Conservation (phyloP, 148 eudicot genomes). For the Rhododendron griersonianum region DNA sequence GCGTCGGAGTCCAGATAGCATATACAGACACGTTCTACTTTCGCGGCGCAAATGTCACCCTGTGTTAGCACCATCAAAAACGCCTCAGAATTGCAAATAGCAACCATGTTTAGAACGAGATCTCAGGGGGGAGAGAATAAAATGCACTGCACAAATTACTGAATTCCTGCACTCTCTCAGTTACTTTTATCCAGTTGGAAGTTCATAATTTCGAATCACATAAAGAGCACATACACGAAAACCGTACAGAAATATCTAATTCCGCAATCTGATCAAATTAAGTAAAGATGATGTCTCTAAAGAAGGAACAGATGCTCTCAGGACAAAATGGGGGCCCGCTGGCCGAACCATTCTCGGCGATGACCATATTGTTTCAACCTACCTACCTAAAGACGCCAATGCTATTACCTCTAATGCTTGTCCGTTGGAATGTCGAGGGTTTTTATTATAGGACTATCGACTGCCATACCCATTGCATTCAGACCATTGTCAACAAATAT, state of each 20-base stretch:
- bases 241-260: neutral
- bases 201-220: neutral
- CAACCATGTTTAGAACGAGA: neutral
- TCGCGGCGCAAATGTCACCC: neutral
- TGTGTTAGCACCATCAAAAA: neutral
- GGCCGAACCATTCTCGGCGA: neutral
- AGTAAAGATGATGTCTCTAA: neutral
- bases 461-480: slow-evolving; percentile 95
- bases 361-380: neutral
- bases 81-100: neutral
- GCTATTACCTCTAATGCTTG: slow-evolving; percentile 27
- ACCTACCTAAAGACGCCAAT: neutral
- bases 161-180: neutral
- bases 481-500: slow-evolving; percentile 92
- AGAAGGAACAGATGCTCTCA: neutral
- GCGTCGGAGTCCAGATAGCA: too few species aligned
- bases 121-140: neutral
- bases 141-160: neutral
- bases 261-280: neutral
- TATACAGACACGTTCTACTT: neutral
- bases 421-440: slow-evolving; percentile 68
- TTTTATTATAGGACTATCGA: slow-evolving; percentile 79
- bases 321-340: slow-evolving; percentile 5
- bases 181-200: neutral
- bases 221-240: neutral